Evolutionary conservation across 352 stramenopile species (phyloP).

Genomic region (Pythium angustatum): DNA sequence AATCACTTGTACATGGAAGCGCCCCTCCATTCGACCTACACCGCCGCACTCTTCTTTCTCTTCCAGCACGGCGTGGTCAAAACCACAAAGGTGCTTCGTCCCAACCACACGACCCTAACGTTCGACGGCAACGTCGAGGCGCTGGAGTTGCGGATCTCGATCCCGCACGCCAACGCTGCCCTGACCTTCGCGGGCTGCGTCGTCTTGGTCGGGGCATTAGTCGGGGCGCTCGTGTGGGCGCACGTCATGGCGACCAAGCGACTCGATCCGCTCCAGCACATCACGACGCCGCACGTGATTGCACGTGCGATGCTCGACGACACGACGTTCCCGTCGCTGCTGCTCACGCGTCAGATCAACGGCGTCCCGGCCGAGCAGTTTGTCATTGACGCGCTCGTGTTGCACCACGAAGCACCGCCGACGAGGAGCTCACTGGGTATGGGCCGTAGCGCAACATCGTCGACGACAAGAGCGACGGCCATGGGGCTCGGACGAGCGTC

Average conservation of each 20-base stretch:
- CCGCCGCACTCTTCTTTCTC: conserved; percentile 11
- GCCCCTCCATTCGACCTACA: conserved; percentile 9
- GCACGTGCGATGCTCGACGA: conserved; percentile 14
- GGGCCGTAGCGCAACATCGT: no score
- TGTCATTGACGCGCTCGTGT: conserved; percentile 1
- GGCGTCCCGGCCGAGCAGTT: neutral
- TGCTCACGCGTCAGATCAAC: conserved; percentile 4
- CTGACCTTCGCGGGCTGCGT: conserved; percentile 4
- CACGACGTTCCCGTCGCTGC: conserved; percentile 8
- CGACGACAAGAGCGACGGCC: no score
- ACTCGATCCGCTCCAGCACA: neutral
- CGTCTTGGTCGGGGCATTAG: neutral
- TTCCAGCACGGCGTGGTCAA: conserved; percentile 13
- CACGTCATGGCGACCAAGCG: neutral
- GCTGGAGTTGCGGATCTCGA: conserved; percentile 4
- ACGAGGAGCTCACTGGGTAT: no score
- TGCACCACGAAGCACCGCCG: neutral
- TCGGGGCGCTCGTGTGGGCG: neutral
- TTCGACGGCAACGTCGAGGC: conserved; percentile 7
- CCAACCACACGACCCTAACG: neutral
- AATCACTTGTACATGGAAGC: conserved; percentile 23
- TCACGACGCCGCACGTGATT: conserved; percentile 14
- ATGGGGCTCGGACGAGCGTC: neutral
- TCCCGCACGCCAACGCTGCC: neutral
- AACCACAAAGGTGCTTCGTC: neutral